Evolutionary conservation across 202 grass and related monocot genomes (phyloP).

Genomic region (Miscanthus sacchariflorus): DNA sequence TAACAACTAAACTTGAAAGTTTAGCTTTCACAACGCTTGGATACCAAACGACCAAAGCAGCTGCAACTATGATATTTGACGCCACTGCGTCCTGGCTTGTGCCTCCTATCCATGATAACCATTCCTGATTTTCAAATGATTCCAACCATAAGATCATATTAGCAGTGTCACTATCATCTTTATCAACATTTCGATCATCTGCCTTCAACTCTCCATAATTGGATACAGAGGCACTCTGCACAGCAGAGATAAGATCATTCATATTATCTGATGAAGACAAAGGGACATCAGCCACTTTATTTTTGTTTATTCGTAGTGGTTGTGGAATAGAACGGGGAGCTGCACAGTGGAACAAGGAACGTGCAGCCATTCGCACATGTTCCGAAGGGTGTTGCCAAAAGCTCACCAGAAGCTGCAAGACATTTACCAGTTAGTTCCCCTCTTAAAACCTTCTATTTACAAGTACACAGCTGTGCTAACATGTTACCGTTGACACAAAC

Average conservation of each 20-base stretch:
- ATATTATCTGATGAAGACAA: slow-evolving; percentile 50
- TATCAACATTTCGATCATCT: slow-evolving; percentile 40
- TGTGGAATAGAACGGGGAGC: slow-evolving; percentile 86
- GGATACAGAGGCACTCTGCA: slow-evolving; percentile 42
- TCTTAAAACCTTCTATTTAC: slow-evolving; percentile 19
- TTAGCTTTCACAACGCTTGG: slow-evolving; percentile 86
- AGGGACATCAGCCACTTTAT: slow-evolving; percentile 42
- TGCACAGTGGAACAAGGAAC: slow-evolving; percentile 95
- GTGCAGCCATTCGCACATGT: slow-evolving; percentile 97
- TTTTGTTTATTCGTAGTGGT: slow-evolving; percentile 72
- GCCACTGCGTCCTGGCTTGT: slow-evolving; percentile 87
- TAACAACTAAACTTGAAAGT: slow-evolving; percentile 78
- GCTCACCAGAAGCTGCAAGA: slow-evolving; percentile 90
- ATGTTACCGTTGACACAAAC: background rate
- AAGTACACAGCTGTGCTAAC: background rate
- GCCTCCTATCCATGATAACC: slow-evolving; percentile 86
- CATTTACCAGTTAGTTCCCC: background rate
- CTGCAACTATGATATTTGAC: slow-evolving; percentile 94
- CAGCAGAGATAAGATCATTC: slow-evolving; percentile 38
- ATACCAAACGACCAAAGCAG: slow-evolving; percentile 98
- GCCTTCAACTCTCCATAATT: slow-evolving; percentile 40
- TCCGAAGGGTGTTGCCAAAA: slow-evolving; percentile 97
- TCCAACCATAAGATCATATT: slow-evolving; percentile 81
- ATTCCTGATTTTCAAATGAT: slow-evolving; percentile 92
- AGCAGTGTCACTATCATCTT: slow-evolving; percentile 54